These are phyloP conservation scores for Encephalitozoon hellem DNA, from an alignment of 371 early-diverging fungal species.

Conservation along the genomic window DNA sequence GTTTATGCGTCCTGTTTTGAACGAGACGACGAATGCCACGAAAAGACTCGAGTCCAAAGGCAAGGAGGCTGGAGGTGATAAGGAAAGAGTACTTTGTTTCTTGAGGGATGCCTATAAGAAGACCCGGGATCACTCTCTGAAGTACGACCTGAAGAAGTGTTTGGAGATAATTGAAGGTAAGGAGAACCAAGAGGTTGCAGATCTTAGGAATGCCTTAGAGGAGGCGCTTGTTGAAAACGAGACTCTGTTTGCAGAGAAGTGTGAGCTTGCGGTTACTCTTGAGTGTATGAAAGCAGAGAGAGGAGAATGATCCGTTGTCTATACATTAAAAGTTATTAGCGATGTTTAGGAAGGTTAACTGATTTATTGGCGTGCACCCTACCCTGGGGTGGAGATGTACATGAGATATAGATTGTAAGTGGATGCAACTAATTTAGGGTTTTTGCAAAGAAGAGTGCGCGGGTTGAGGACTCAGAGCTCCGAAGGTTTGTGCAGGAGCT, in stretches of 20 bases:
- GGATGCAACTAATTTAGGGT: background rate
- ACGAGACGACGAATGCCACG: constrained; percentile 58
- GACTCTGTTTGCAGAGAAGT: constrained; percentile 45
- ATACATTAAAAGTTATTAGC: background rate
- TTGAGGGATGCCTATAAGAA: constrained; percentile 25
- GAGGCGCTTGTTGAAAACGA: constrained; percentile 56
- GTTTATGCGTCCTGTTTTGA: constrained; percentile 48
- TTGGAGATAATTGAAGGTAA: constrained; percentile 61
- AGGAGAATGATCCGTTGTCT: background rate
- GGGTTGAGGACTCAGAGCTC: background rate
- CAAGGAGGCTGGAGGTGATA: constrained; percentile 33
- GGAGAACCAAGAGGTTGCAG: constrained; percentile 57
- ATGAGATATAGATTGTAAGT: constrained; percentile 26
- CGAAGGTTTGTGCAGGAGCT: background rate
- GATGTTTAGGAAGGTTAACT: too few species aligned
- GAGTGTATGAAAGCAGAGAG: constrained; percentile 39
- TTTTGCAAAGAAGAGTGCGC: background rate
- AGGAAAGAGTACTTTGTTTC: constrained; percentile 44
- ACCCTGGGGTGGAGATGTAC: background rate
- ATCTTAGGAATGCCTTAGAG: constrained; percentile 52
- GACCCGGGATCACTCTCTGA: constrained; percentile 56
- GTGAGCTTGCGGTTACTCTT: constrained; percentile 36
- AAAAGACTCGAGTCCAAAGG: constrained; percentile 9
- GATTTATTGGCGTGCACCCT: background rate
- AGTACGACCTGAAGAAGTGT: constrained; percentile 59